Evolutionary conservation across 345 rosid species (phyloP), one percentile per base, ranked within the genome.

Genomic region (Heritiera littoralis): DNA sequence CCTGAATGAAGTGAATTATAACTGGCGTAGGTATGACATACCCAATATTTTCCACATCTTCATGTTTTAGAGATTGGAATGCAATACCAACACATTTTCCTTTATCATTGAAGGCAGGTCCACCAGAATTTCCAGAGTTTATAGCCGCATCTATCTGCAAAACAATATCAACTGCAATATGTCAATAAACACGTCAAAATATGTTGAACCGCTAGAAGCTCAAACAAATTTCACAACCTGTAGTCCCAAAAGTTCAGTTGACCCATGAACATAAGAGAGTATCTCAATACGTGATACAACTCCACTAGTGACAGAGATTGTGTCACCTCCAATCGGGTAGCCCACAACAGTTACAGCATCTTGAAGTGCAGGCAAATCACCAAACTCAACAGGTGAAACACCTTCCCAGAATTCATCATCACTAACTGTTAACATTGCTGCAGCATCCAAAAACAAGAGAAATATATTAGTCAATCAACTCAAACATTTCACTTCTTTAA

Each of bases 331-430:
- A 72, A 95, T 92, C 0, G 98, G 98, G 67, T 95, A 95, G 65
- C 98, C 98, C 38, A 95, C 98, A 79, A 95, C 98, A 72, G 98
- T 95, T 6, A 95, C 98, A 81, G 95, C 98, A 82, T 95, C 97
- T 83, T 95, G 98, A 78, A 95, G 92, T 3, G 98, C 95, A 71
- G 98, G 98, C 80, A 95, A 87, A 71, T 90, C 90, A 17, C 98
- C 98, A 84, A 95, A 95, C 86, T 93, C 97, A 46, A 95, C 87
- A 38, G 98, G 97, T 4, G 89, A 80, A 18, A 90, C 87, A 76
- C 95, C 98, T 88, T 90, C 95, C 98, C 98, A 95, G 75, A 95
- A 95, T 84, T 95, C 98, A 83, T 92, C 97, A 85, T 87, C 90
- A n/a, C 71, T 87, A 55, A 88, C 96, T 0, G 94, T 87, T 78